Evolutionary conservation across 2,329 filamentous ascomycete species (phyloP).

Genomic region (Colletotrichum higginsianum): DNA sequence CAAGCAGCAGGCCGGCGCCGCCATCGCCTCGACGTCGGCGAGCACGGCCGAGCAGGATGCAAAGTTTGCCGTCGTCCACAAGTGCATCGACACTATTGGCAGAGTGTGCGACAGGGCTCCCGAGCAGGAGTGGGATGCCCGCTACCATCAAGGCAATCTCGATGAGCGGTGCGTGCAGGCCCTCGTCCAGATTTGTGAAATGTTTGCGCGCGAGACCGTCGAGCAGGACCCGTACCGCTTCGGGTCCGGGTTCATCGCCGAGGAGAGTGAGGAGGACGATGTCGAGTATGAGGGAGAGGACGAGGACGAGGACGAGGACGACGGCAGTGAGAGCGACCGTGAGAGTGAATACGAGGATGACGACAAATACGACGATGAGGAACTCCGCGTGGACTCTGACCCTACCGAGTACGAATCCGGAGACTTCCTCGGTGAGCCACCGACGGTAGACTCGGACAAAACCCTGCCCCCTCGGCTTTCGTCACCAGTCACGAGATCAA

Average conservation of each 20-base stretch:
- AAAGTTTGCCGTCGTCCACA: constrained; percentile 23
- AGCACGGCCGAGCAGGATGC: constrained; percentile 3
- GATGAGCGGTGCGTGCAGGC: constrained; percentile 22
- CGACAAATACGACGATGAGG: constrained; percentile 1
- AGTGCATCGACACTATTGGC: constrained; percentile 37
- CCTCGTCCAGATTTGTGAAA: constrained; percentile 35
- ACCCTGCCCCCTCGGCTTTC: not conserved
- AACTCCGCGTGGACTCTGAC: constrained; percentile 5
- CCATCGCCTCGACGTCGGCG: constrained; percentile 9
- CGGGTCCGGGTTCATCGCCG: constrained; percentile 13
- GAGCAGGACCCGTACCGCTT: constrained; percentile 26
- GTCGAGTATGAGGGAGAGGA: constrained; percentile 22
- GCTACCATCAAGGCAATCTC: not conserved
- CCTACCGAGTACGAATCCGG: constrained; percentile 23
- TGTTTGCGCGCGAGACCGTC: constrained; percentile 33
- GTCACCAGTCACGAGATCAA: not conserved
- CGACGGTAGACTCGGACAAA: constrained; percentile 13
- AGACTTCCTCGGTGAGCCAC: constrained; percentile 15
- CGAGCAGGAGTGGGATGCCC: constrained; percentile 10
- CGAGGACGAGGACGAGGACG: not conserved
- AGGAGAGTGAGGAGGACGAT: constrained; percentile 34
- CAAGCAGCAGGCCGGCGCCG: constrained; percentile 26
- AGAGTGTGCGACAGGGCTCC: constrained; percentile 25
- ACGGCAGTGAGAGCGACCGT: constrained; percentile 5
- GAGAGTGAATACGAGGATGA: not conserved